Base-by-base conservation (phyloP, 805 yeast genomes). In the Monosporozyma servazzii region DNA sequence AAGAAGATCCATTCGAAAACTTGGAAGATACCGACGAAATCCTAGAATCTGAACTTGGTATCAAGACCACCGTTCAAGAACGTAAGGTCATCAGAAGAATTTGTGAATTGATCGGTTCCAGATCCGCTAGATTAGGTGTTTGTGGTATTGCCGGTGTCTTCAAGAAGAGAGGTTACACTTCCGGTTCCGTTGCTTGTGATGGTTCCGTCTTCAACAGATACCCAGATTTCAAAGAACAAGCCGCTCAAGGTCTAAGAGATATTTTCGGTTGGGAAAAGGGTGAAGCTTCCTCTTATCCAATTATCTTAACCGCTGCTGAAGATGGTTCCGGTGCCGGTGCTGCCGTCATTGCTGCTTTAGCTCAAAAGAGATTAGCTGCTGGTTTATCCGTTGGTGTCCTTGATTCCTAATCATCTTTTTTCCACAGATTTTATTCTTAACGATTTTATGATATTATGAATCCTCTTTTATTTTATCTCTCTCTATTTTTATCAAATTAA, bases 261-360 rank as follows among this genome's bases (percentile, higher is more conserved):
- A 88, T 91, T 61, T 87, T 88, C 65, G 91, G 75, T 58, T 91
- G 96, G 96, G 56, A 59, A 33, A 66, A 71, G 39, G 70, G 65
- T 54, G 66, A 67, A 48, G 68, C 71, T 49, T 63, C 71, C 47
- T 67, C 69, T 43, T 88, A 88, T 69, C 98, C 98, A 57, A 82
- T 93, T 64, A 72, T 77, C 57, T 81, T 90, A 59, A 87, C 84
- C 41, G 86, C 95, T 53, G 98, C 99, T 58, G 96, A 91, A 74
- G 99, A 93, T 74, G 99, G 99, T 62, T 85, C 93, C 39, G 98
- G 98, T 75, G 96, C 88, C 47, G 99, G 99, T 67, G 99, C 99
- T 51, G 99, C 98, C 49, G 79, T 91, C 62, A 91, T 93, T 72
- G 98, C 99, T 51, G 97, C 98, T 44, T 79, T 91, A 70, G 85